Percentiles rank a stretch among this genome's conserved stretches.
Conservation (phyloP, 768 basidiomycete genomes). For the Suillus ampliporus region DNA sequence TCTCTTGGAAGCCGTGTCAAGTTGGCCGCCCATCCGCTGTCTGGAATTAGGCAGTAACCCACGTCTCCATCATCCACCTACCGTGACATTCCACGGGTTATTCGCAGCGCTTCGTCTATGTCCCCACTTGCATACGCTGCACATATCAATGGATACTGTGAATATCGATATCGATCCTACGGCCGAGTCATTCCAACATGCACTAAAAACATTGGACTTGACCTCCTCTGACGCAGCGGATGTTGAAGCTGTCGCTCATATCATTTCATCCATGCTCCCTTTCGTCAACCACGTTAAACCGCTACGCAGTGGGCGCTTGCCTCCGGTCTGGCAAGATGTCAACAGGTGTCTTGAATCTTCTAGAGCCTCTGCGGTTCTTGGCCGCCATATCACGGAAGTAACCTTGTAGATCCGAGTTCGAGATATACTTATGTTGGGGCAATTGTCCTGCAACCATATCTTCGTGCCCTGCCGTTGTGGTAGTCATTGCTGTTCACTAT, state of each 20-base stretch:
- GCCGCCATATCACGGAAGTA: not conserved
- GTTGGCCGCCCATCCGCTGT: not conserved
- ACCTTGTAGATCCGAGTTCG: not conserved
- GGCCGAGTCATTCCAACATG: not conserved
- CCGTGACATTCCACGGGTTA: not conserved
- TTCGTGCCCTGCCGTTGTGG: not conserved
- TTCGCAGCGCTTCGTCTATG: not conserved
- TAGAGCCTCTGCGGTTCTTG: not conserved
- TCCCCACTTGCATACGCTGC: not conserved
- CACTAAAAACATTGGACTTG: not conserved
- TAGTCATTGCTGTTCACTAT: not conserved
- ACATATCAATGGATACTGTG: not conserved
- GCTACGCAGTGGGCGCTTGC: not conserved
- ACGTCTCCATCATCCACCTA: not conserved
- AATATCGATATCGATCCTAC: not conserved
- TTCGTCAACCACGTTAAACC: not conserved
- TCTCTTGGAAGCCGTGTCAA: conserved; percentile 2
- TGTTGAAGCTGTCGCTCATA: not conserved
- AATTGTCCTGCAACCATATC: not conserved
- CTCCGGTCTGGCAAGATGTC: not conserved
- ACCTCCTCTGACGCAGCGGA: not conserved
- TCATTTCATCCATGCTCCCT: not conserved
- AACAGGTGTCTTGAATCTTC: not conserved
- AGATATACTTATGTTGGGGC: not conserved
- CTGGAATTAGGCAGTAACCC: not conserved